Base-by-base conservation (phyloP, 495 filamentous ascomycete species). In the Neurospora sp. region DNA sequence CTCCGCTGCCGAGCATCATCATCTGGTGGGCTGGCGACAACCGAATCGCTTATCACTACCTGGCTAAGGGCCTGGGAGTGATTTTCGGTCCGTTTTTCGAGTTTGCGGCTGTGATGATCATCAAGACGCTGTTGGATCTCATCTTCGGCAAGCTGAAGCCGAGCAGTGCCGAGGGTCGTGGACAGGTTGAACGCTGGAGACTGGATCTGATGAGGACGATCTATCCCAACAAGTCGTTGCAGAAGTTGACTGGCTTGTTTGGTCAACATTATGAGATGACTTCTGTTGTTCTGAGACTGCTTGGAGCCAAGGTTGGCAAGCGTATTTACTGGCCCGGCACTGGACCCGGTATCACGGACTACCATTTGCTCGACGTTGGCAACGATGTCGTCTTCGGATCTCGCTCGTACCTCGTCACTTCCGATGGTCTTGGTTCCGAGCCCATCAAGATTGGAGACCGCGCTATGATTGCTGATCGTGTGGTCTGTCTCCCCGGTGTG, bases 241-340 rank as follows among this genome's bases (percentile, higher is more conserved):
- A 79, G 69, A 77, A 79, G 20, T 69, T 81, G 59, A 78, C 83
- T 14, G 71, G 82, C 70, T 70, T 85, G 31, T 82, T 78, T 75
- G 79, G 77, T 37, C 78, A 78, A 11, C 85, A 87, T 72, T 86
- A 87, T 71, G 83, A 84, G 44, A 73, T 79, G 39, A 84, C 83
- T 11, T 85, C 84, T 0, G 75, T 84, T n/a, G 77, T 79, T 4
- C 71, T 82, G 11, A 78, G 84, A 16, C 62, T 78, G 23, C 76
- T 87, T 12, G 85, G 84, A 40, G 85, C 79, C 4, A 82, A 81
- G 72, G 81, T 84, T 10, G 85, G 85, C 12, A 78, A 79, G 27
- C 81, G 81, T 16, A 78, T 86, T 31, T 86, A 87, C 75, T 87
- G 85, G 85, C 85, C 85, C 2, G 83, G 83, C 41, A 84, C 81